Evolutionary conservation across 345 rosid species (phyloP).

Genomic region (rapeseed (Brassica napus)): Da-Ae NC_063439.1:12266001-12266500

Average conservation of each 20-base stretch:
- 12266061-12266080: conserved; percentile 99
- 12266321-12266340: conserved; percentile 86
- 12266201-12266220: conserved; percentile 92
- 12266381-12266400: not conserved
- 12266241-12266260: conserved; percentile 95
- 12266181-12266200: conserved; percentile 98
- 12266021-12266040: conserved; percentile 92
- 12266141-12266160: not conserved
- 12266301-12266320: conserved; percentile 96
- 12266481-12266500: conserved; percentile 93
- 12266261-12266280: conserved; percentile 98
- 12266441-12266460: conserved; percentile 92
- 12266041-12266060: conserved; percentile 97
- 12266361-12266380: not conserved
- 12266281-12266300: conserved; percentile 96
- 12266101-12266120: not conserved
- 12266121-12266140: not conserved
- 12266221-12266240: conserved; percentile 91
- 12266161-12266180: not conserved
- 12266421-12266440: conserved; percentile 34
- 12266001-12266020: conserved; percentile 91
- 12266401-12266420: not conserved
- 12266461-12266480: conserved; percentile 92
- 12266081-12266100: conserved; percentile 62
- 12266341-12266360: conserved; percentile 47